Base-by-base conservation (phyloP, 75 land plant species). In the Cunninghamia lanceolata region DNA sequence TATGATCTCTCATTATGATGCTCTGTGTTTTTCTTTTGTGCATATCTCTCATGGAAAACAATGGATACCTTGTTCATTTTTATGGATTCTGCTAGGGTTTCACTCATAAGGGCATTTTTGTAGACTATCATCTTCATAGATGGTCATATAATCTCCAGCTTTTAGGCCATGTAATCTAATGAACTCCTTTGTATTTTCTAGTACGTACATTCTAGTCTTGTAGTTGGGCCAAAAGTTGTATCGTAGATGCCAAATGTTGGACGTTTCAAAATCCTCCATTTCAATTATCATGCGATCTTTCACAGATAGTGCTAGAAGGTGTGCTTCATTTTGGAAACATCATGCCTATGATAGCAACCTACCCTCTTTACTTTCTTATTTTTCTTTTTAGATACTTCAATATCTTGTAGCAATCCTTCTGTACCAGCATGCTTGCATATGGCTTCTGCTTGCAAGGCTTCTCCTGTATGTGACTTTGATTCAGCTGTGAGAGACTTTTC, bases 401-500 rank as follows among this genome's bases (percentile, higher is more conserved):
- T 92, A 89, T 98, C 99, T 81, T 94, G 93, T 78, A 98, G 85
- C 81, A 89, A 91, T 87, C 97, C 94, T 85, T 92, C 94, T 42
- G 97, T 94, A 70, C 90, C 84, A 56, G 91, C 87, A n/a, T 82
- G 90, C 86, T 85, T 87, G 16, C 95, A 87, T 78, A 66, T 92
- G 30, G 93, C 95, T 66, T 98, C 97, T 59, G 93, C 93, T 86
- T 93, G 91, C 71, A 96, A 84, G 42, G 94, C 92, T 83, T 96
- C 94, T 81, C 93, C 99, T 74, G 89, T 89, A 88, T 86, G 93
- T 59, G 93, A 83, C 89, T 94, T 98, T 28, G 87, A 84, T 80
- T 94, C 95, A 35, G 94, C 99, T 86, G 92, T 91, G 34, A 88
- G 54, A 85, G 86, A 86, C 82, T 91, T 94, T 70, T 91, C 92